phyloP scores from a whole-genome alignment of 164 flowering plant species.

The Chimonanthus praecox region DNA sequence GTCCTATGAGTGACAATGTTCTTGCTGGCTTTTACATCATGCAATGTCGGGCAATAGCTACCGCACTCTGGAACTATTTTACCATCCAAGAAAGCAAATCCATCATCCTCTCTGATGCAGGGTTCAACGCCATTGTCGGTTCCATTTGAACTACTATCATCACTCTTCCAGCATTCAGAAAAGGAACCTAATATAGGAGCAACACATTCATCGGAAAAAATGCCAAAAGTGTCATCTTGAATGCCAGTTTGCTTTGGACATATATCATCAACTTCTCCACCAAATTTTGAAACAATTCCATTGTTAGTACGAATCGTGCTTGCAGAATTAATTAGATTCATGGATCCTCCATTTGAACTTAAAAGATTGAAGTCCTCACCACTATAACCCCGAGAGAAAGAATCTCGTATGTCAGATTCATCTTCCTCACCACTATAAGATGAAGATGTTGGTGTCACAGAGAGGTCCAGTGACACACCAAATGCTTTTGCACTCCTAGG shows the following conservation, averaged over 20 bases:
- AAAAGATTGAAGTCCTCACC: not conserved
- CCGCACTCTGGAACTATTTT: slow-evolving; percentile 11
- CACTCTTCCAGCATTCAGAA: slow-evolving; percentile 33
- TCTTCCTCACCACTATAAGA: slow-evolving; percentile 14
- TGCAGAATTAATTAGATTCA: not conserved
- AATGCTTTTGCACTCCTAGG: slow-evolving; percentile 14
- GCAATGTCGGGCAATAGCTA: slow-evolving; percentile 3
- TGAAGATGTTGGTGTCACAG: slow-evolving; percentile 11
- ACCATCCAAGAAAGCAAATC: not conserved
- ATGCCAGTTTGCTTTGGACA: slow-evolving; percentile 7
- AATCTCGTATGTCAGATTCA: slow-evolving; percentile 16
- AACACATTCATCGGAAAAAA: slow-evolving; percentile 12
- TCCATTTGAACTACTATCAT: slow-evolving; percentile 13
- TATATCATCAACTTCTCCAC: slow-evolving; percentile 9
- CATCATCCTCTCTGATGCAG: slow-evolving; percentile 7
- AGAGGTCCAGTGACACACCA: slow-evolving; percentile 7
- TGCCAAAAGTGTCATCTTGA: slow-evolving; percentile 16
- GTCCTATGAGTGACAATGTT: slow-evolving; percentile 5
- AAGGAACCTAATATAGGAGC: slow-evolving; percentile 17
- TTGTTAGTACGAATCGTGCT: slow-evolving; percentile 8
- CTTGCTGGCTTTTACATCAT: slow-evolving; percentile 6
- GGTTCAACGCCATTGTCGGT: slow-evolving; percentile 8
- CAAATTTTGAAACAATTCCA: slow-evolving; percentile 2
- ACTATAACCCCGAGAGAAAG: slow-evolving; percentile 11
- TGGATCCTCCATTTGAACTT: not conserved